A percentile compares a stretch with the other conserved stretches of the same genome.
Evolutionary conservation across 768 basidiomycete genomes (phyloP).

Genomic region (Botryobasidium botryosum): DNA sequence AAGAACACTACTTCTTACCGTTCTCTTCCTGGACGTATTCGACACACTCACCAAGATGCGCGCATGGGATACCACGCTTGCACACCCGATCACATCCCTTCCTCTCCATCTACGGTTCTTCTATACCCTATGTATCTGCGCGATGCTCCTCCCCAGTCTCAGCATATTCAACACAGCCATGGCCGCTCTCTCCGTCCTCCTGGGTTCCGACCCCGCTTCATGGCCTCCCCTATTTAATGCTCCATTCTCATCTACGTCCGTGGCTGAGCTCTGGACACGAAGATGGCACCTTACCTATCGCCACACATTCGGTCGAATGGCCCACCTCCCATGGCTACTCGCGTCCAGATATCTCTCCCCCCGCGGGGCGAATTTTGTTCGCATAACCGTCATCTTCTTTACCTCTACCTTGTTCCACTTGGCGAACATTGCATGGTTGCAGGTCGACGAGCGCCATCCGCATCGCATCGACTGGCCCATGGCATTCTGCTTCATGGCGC

Average conservation of each 20-base stretch:
- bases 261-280: neutral
- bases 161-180: neutral
- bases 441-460: neutral
- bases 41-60: too few relatives aligned
- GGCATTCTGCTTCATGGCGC: neutral
- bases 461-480: neutral
- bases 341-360: neutral
- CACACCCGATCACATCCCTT: too few relatives aligned
- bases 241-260: neutral
- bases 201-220: neutral
- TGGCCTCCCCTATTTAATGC: neutral
- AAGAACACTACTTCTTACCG: too few relatives aligned
- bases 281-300: neutral
- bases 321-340: neutral
- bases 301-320: neutral
- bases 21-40: too few relatives aligned
- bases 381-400: neutral
- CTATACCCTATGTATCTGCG: neutral
- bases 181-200: neutral
- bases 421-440: neutral
- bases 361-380: neutral
- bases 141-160: neutral
- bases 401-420: neutral
- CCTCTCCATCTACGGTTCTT: neutral
- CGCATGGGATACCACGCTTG: too few relatives aligned